Conservation (phyloP, 2,329 filamentous ascomycete species). For the Penicillium brasilianum region DNA sequence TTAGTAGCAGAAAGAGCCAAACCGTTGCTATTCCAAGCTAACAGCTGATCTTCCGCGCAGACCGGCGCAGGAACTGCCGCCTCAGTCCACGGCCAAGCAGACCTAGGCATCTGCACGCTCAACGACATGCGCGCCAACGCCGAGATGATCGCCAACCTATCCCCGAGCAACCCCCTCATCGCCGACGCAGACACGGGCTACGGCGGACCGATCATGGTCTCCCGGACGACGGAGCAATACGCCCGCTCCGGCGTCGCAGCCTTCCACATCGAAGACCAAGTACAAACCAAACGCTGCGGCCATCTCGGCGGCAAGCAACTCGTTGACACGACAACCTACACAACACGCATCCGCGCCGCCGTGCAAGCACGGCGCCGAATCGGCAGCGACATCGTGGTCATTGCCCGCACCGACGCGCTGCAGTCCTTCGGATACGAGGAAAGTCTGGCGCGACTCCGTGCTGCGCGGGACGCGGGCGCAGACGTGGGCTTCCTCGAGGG, state of each 20-base stretch:
- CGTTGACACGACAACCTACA: slow-evolving; percentile 42
- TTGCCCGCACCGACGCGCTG: slow-evolving; percentile 51
- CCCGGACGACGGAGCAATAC: slow-evolving; percentile 57
- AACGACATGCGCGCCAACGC: slow-evolving; percentile 60
- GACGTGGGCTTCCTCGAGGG: slow-evolving; percentile 52
- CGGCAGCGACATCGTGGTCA: slow-evolving; percentile 50
- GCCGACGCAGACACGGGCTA: slow-evolving; percentile 62
- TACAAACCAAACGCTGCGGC: slow-evolving; percentile 52
- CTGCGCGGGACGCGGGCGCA: slow-evolving; percentile 47
- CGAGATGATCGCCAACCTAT: slow-evolving; percentile 59
- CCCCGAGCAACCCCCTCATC: slow-evolving; percentile 56
- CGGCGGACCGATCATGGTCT: slow-evolving; percentile 56
- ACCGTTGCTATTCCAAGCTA: background rate
- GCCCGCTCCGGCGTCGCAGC: slow-evolving; percentile 60
- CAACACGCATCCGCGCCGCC: slow-evolving; percentile 46
- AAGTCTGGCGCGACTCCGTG: slow-evolving; percentile 44
- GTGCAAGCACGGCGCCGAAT: slow-evolving; percentile 41
- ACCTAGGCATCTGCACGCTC: slow-evolving; percentile 57
- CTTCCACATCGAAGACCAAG: slow-evolving; percentile 64
- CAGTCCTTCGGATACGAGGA: slow-evolving; percentile 48
- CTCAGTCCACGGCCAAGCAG: slow-evolving; percentile 55
- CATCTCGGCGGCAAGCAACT: slow-evolving; percentile 49
- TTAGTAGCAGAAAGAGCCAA: slow-evolving; percentile 26
- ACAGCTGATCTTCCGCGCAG: slow-evolving; percentile 22
- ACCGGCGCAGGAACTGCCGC: slow-evolving; percentile 58